Evolutionary conservation across 1,284 basidiomycete species (phyloP).

Genomic region (Athelia psychrophila): DNA sequence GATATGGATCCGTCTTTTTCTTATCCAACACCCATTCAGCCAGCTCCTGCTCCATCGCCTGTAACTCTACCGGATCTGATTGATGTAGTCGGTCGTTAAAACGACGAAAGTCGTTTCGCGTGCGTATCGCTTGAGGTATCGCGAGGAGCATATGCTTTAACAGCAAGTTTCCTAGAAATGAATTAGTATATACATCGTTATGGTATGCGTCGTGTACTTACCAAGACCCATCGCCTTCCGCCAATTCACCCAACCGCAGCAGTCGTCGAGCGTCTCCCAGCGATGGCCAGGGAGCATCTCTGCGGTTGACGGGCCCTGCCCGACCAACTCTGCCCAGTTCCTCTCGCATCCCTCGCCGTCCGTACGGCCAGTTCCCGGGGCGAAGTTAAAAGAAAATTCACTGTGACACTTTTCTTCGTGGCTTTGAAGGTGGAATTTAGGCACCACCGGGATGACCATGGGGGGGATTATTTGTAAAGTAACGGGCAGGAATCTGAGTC

Average conservation of each 20-base stretch:
- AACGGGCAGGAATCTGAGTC: constrained; percentile 1
- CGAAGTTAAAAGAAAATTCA: constrained; percentile 14
- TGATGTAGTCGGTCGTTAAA: too few relatives aligned
- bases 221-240: neutral
- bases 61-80: too few relatives aligned
- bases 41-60: too few relatives aligned
- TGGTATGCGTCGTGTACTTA: neutral
- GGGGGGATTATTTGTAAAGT: neutral
- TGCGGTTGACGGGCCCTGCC: constrained; percentile 8
- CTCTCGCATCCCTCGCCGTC: constrained; percentile 22
- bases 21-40: too few relatives aligned
- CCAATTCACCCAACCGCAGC: neutral
- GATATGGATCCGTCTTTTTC: too few relatives aligned
- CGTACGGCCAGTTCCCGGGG: constrained; percentile 14
- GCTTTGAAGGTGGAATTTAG: constrained; percentile 7
- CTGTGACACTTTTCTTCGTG: constrained; percentile 12
- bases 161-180: too few relatives aligned
- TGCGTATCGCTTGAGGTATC: too few relatives aligned
- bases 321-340: constrained; percentile 14
- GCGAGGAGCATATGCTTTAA: neutral
- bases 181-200: too few relatives aligned
- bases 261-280: constrained; percentile 1
- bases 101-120: too few relatives aligned
- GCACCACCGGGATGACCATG: neutral
- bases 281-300: constrained; percentile 15